A percentile compares a stretch with the other conserved stretches of the same genome.
phyloP scores from a whole-genome alignment of 139 green algal genomes.

The Tetradesmus obliquus region DNA sequence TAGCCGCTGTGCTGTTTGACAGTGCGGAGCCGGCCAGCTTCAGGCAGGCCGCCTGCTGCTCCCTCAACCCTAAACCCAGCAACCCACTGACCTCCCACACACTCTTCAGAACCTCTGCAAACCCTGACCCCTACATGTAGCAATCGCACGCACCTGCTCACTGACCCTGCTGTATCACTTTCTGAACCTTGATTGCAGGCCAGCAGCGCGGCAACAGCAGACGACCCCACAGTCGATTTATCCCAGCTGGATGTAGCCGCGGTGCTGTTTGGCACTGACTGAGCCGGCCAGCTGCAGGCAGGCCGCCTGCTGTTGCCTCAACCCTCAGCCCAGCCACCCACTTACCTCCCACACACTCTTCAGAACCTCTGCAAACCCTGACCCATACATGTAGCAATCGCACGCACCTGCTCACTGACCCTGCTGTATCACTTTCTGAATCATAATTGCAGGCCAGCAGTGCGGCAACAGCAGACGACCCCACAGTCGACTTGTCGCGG shows the following conservation, averaged over 20 bases:
- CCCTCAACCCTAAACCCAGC: too few species aligned
- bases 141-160: too few species aligned
- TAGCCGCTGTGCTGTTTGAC: slow-evolving; percentile 71
- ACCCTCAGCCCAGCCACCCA: too few species aligned
- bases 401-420: not conserved
- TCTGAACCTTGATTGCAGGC: too few species aligned
- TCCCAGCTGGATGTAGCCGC: slow-evolving; percentile 46
- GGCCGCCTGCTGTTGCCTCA: not conserved
- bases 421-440: not conserved
- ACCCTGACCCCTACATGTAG: too few species aligned
- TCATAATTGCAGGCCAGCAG: not conserved
- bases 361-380: too few species aligned
- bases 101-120: too few species aligned
- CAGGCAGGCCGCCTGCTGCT: slow-evolving; percentile 12
- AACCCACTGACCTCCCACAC: too few species aligned
- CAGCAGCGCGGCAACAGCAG: not conserved
- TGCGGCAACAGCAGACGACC: not conserved
- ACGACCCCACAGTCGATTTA: not conserved
- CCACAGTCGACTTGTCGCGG: not conserved
- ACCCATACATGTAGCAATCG: too few species aligned
- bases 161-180: too few species aligned
- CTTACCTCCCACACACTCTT: too few species aligned
- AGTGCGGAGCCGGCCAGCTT: slow-evolving; percentile 47
- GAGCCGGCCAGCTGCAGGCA: slow-evolving; percentile 43
- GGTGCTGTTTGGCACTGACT: slow-evolving; percentile 67